These are phyloP conservation scores for Pseudopediastrum boryanum DNA, from an alignment of 139 green algal species.

Conservation along the genomic window DNA sequence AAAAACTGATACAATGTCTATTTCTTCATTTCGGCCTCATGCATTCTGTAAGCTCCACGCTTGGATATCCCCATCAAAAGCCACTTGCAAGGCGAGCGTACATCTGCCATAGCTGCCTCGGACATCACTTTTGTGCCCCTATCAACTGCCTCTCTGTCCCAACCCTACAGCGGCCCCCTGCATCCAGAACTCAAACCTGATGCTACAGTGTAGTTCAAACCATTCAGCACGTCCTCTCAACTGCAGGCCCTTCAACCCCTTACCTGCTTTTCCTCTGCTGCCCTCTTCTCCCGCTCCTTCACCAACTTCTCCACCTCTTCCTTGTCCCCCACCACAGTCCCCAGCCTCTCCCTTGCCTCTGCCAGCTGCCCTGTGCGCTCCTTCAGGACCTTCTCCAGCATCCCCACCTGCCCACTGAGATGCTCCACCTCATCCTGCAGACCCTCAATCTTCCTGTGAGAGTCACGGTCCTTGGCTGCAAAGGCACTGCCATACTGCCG, in stretches of 20 bases:
- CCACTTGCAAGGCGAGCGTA: too few relatives aligned
- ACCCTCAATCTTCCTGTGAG: slow-evolving; percentile 3
- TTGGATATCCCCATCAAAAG: too few relatives aligned
- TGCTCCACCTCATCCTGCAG: slow-evolving; percentile 38
- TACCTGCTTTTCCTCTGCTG: slow-evolving; percentile 41
- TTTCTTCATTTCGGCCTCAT: too few relatives aligned
- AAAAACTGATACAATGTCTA: too few relatives aligned
- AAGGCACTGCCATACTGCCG: slow-evolving; percentile 5
- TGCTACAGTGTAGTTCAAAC: too few relatives aligned
- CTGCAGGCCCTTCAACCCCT: not conserved
- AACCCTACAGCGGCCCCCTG: too few relatives aligned
- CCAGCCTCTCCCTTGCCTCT: slow-evolving; percentile 23
- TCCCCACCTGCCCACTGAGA: slow-evolving; percentile 21
- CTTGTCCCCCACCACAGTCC: slow-evolving; percentile 25
- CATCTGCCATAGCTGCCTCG: too few relatives aligned
- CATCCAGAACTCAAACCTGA: too few relatives aligned
- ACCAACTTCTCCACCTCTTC: slow-evolving; percentile 39
- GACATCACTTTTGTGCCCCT: too few relatives aligned
- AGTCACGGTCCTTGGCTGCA: slow-evolving; percentile 25
- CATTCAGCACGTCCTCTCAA: too few relatives aligned
- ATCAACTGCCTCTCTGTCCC: too few relatives aligned
- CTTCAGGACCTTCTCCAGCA: slow-evolving; percentile 42
- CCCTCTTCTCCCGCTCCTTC: slow-evolving; percentile 25
- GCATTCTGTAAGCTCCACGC: too few relatives aligned
- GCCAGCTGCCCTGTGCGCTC: slow-evolving; percentile 1